Evolutionary conservation across 768 basidiomycete species (phyloP), one percentile per base, ranked within the genome.

Genomic region (Calocera viscosa): DNA sequence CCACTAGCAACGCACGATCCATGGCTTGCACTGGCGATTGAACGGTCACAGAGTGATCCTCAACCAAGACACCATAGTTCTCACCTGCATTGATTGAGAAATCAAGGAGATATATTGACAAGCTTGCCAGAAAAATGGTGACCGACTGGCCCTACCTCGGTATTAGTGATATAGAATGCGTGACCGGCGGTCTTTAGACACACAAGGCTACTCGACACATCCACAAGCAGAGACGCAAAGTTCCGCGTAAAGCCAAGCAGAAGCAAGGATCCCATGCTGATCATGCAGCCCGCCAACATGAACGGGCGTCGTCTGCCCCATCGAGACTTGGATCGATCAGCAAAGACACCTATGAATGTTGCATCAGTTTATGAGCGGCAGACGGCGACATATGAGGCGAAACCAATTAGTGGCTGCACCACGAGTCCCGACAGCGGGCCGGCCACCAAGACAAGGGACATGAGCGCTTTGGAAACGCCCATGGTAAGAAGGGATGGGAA

Each of bases 401-500:
- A 19, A 84, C 91, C 90, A 71, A 95, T 91, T 47, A 94, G 74
- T 0, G 94, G 95, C 73, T 97, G 94, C 70, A 95, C 89, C 53
- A 97, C 79, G 24, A 98, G 82, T 1, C 94, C 94, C 0, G 89
- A 91, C 7, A 94, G 78, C 1, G 92, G 94, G 0, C 94, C 94
- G 1, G 94, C 94, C 49, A 95, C 81, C 74, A 98, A 94, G 12
- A 96, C 94, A 24, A 91, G 80, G 0, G 93, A 88, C 85, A 96
- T 91, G 68, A 82, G 80, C 1, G 89, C 87, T 76, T 92, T 95
- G 1, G 88, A 85, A 14, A 96, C 78, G 16, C 94, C 94, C 0
- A 96, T 84, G 0, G 91, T 91, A 65, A 94, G 80, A 1, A 97
- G 82, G 76, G 95, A 97, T 0, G 94, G 94, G 0, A 93, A 79